Evolutionary conservation across 345 rosid genomes (phyloP), one percentile per base, ranked within the genome.

Genomic region (Lagerstroemia speciosa): DNA sequence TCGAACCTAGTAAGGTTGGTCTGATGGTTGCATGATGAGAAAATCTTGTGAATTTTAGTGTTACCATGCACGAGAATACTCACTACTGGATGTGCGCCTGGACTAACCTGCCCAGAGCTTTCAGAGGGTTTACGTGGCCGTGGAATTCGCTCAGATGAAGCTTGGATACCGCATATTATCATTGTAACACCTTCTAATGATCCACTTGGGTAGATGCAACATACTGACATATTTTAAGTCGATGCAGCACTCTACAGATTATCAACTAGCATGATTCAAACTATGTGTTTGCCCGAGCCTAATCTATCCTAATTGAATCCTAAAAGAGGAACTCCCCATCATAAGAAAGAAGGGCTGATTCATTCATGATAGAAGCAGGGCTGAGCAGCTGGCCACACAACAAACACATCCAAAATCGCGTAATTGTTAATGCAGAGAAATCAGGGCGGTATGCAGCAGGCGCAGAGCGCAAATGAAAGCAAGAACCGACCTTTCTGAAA

Each of bases 401-500:
- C 20, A 60, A 43, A 11, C 46, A 26, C 45, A 48, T 31, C n/a
- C 31, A 22, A 30, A 22, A 31, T 27, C 62, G 17, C n/a, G 19
- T 17, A 40, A 46, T 4, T 8, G 26, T 17, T 24, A 15, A 34
- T 37, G 45, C 62, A 27, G 62, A 26, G 31, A 9, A 57, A 41
- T n/a, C 68, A 14, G 8, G 48, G 27, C 29, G 43, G 45, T 22
- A 40, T 19, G 32, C 36, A 34, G 26, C 22, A 19, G 57, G 41
- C 17, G 8, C 55, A n/a, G 10, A 12, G 29, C 6, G 73, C n/a
- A 62, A 34, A 40, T 12, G 11, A 26, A 41, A 30, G 29, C 38
- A 29, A 46, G 65, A 9, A 32, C 30, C 36, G 22, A 93, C 97
- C 92, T 84, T 80, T 45, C 81, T 77, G 94, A 93, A 93, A 75